Evolutionary conservation across 2,329 filamentous ascomycete species (phyloP).

Genomic region (Didymella sp.): DNA sequence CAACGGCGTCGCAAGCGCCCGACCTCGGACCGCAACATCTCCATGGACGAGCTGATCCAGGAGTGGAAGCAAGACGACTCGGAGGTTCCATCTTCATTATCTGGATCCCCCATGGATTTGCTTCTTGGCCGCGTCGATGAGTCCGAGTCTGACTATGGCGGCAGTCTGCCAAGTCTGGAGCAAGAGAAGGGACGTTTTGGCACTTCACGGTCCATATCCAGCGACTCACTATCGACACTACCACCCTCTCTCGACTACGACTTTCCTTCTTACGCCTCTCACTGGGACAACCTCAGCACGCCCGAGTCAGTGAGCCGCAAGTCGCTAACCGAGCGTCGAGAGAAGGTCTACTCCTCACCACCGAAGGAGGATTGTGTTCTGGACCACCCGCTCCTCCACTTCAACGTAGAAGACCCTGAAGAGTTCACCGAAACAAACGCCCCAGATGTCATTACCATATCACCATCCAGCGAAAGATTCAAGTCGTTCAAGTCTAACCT

Average conservation of each 20-base stretch:
- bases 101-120: slow-evolving; percentile 60
- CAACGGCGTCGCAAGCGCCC: slow-evolving; percentile 51
- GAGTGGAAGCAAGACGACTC: slow-evolving; percentile 60
- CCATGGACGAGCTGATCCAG: slow-evolving; percentile 64
- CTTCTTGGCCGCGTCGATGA: slow-evolving; percentile 64
- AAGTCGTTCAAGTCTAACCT: slow-evolving; percentile 68
- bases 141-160: slow-evolving; percentile 45
- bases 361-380: slow-evolving; percentile 60
- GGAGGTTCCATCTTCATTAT: slow-evolving; percentile 47
- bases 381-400: slow-evolving; percentile 64
- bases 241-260: slow-evolving; percentile 54
- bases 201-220: slow-evolving; percentile 60
- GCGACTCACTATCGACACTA: slow-evolving; percentile 62
- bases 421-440: slow-evolving; percentile 42
- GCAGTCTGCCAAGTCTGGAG: slow-evolving; percentile 55
- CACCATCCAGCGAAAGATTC: slow-evolving; percentile 44
- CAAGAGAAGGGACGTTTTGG: slow-evolving; percentile 49
- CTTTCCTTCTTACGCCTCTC: slow-evolving; percentile 56
- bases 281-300: slow-evolving; percentile 47
- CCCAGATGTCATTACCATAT: slow-evolving; percentile 30
- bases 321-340: slow-evolving; percentile 50
- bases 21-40: slow-evolving; percentile 54
- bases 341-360: slow-evolving; percentile 57
- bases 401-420: slow-evolving; percentile 44
- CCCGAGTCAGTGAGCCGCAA: slow-evolving; percentile 42